These are phyloP conservation scores for Hibiscus tridactylites DNA, from an alignment of 345 rosid genomes.

Conservation along the genomic window DNA sequence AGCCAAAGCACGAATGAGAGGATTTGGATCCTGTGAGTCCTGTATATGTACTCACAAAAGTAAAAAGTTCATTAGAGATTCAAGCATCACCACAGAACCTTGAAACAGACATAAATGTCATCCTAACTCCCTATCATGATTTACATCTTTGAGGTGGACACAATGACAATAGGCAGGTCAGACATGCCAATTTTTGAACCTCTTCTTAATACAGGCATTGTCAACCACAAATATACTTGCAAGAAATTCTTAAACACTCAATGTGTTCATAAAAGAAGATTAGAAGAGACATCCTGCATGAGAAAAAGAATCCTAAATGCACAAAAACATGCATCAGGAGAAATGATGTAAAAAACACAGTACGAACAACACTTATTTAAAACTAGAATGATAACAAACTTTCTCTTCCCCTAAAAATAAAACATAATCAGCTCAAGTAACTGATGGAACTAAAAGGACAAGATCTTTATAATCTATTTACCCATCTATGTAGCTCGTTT, in stretches of 20 bases:
- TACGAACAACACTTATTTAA: background rate
- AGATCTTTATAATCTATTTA: background rate
- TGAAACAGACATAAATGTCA: background rate
- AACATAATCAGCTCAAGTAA: background rate
- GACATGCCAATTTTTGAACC: background rate
- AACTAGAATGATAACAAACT: background rate
- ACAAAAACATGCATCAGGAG: background rate
- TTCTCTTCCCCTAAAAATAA: background rate
- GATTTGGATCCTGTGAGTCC: constrained; percentile 99
- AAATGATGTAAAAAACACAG: background rate
- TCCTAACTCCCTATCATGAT: background rate
- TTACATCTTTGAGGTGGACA: background rate
- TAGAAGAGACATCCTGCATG: background rate
- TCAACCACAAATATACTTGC: background rate
- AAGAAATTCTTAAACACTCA: background rate
- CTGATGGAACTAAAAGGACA: background rate
- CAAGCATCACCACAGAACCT: background rate
- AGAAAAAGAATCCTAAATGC: background rate
- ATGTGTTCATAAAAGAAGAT: background rate
- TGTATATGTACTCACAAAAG: constrained; percentile 29
- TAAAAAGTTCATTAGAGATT: constrained; percentile 5
- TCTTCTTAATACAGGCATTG: background rate
- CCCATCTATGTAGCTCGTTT: background rate
- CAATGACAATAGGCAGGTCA: background rate
- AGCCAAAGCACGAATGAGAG: constrained; percentile 93